phyloP scores from a whole-genome alignment of 345 rosid species.

The Linum trigynum region DNA sequence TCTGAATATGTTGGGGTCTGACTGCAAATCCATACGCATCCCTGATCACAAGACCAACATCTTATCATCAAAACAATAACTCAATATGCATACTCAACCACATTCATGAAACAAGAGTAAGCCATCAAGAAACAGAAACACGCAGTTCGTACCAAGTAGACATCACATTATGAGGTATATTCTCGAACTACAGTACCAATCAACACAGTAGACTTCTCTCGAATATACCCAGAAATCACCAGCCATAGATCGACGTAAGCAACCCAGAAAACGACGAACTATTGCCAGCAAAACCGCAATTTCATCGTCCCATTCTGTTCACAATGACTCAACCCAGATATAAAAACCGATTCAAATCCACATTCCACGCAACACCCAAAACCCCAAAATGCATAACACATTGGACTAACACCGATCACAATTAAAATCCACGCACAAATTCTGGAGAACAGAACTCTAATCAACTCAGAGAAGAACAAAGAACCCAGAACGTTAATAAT shows the following conservation, averaged over 20 bases:
- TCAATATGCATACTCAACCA: background rate
- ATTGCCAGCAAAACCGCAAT: background rate
- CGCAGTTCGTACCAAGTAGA: background rate
- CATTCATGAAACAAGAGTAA: background rate
- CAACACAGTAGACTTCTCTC: background rate
- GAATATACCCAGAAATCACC: background rate
- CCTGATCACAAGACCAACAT: constrained; percentile 37
- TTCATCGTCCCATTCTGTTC: background rate
- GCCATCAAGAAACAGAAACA: background rate
- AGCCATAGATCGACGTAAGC: background rate
- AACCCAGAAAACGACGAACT: background rate
- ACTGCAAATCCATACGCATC: constrained; percentile 98
- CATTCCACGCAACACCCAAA: background rate
- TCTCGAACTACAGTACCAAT: background rate
- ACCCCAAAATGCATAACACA: background rate
- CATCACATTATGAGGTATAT: background rate
- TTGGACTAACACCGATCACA: background rate
- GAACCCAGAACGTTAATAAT: background rate
- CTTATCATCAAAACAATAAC: background rate
- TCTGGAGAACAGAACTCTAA: background rate
- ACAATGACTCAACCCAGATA: background rate
- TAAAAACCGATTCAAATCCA: background rate
- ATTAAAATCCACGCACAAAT: background rate
- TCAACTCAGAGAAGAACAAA: background rate
- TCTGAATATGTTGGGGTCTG: constrained; percentile 93